These are phyloP conservation scores for Trichoderma asperellum DNA, from an alignment of 2,329 filamentous ascomycete genomes.

Conservation along the genomic window DNA sequence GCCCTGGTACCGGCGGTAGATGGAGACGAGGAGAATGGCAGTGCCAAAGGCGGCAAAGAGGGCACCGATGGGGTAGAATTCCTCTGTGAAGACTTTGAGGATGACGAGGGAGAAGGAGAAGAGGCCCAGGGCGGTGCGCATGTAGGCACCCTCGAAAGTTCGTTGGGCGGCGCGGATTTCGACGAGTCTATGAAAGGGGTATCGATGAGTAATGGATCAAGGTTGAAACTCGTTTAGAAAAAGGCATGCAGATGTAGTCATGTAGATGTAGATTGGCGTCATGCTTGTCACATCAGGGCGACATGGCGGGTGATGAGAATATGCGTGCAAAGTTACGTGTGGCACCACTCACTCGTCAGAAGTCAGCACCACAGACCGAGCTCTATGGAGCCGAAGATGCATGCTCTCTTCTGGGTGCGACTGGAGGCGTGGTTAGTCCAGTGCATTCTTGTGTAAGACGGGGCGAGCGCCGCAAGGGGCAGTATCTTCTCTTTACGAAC, in stretches of 20 bases:
- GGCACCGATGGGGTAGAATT: constrained; percentile 97
- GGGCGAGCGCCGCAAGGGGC: not conserved
- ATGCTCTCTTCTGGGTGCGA: constrained; percentile 73
- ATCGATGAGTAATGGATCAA: not conserved
- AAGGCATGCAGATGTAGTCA: not conserved
- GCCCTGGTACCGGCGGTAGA: constrained; percentile 86
- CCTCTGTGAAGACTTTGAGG: constrained; percentile 87
- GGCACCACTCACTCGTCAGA: constrained; percentile 65
- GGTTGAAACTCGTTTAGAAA: not conserved
- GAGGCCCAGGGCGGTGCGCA: constrained; percentile 90
- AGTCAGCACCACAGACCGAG: constrained; percentile 80
- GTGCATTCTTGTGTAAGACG: not conserved
- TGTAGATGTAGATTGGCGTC: not conserved
- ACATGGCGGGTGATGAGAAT: not conserved
- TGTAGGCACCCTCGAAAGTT: constrained; percentile 96
- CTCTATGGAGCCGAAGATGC: constrained; percentile 79
- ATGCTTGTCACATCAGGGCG: not conserved
- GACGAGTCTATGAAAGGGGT: constrained; percentile 64
- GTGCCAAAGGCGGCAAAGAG: constrained; percentile 91
- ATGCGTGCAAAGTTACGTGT: not conserved
- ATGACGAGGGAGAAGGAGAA: constrained; percentile 95
- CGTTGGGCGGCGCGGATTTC: constrained; percentile 94
- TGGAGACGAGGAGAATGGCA: constrained; percentile 78
- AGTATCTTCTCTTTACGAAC: constrained; percentile 25
- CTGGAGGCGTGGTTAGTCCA: constrained; percentile 41